A percentile compares a stretch with the other conserved stretches of the same genome.
phyloP scores from a whole-genome alignment of 768 basidiomycete species.

The Lactarius vividus region DNA sequence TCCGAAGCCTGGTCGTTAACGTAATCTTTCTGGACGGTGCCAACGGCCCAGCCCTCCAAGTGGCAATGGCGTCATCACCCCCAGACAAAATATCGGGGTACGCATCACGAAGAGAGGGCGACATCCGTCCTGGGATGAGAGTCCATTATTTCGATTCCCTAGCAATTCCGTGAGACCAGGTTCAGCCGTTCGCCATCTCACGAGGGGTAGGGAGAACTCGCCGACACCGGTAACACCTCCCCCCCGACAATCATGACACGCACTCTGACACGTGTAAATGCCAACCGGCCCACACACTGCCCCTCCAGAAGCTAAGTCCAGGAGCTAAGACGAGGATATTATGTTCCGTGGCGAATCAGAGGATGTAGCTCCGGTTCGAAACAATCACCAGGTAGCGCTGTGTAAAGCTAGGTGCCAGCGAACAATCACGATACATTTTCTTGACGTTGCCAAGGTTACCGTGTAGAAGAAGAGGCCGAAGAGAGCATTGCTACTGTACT shows the following conservation, averaged over 20 bases:
- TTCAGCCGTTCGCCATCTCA: slow-evolving; percentile 19
- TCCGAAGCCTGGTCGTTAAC: slow-evolving; percentile 18
- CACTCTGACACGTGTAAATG: slow-evolving; percentile 37
- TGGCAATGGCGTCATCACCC: slow-evolving; percentile 2
- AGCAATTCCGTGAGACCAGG: slow-evolving; percentile 35
- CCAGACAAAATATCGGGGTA: slow-evolving; percentile 48
- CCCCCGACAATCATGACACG: slow-evolving; percentile 29
- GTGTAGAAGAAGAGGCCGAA: not conserved
- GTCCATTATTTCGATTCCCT: slow-evolving; percentile 42
- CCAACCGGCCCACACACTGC: slow-evolving; percentile 39
- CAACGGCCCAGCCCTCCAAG: slow-evolving; percentile 12
- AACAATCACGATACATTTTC: slow-evolving; percentile 31
- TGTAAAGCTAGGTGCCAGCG: slow-evolving; percentile 27
- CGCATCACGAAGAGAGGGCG: slow-evolving; percentile 52
- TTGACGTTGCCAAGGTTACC: not conserved
- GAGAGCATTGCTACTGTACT: not conserved
- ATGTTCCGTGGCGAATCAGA: slow-evolving; percentile 37
- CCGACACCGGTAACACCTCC: slow-evolving; percentile 37
- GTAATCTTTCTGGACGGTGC: slow-evolving; percentile 25
- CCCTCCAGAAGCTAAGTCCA: slow-evolving; percentile 58
- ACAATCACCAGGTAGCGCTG: slow-evolving; percentile 15
- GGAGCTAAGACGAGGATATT: slow-evolving; percentile 56
- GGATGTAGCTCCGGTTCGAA: slow-evolving; percentile 13
- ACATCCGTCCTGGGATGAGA: slow-evolving; percentile 44
- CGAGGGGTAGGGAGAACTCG: slow-evolving; percentile 41